Percentiles rank a stretch among this genome's conserved stretches.
Evolutionary conservation across 768 basidiomycete species (phyloP).

Genomic region (Phaeotremella skinneri): DNA sequence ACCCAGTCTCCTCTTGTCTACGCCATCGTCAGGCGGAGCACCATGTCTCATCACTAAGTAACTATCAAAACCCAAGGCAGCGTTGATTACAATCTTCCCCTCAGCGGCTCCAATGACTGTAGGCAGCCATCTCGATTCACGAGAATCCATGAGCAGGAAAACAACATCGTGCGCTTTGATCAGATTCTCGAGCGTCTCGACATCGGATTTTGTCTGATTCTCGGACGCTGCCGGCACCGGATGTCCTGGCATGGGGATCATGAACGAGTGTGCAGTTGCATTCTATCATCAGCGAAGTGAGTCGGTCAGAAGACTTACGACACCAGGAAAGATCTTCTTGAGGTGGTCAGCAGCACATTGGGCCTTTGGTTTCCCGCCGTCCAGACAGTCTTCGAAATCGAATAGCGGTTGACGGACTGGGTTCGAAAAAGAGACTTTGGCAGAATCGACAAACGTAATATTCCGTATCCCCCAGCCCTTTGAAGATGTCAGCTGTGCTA

Average conservation of each 20-base stretch:
- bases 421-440: constrained; percentile 90
- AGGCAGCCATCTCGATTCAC: constrained; percentile 94
- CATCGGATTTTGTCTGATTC: constrained; percentile 65
- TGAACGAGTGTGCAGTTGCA: constrained; percentile 70
- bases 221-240: constrained; percentile 63
- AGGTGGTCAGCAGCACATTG: constrained; percentile 80
- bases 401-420: constrained; percentile 96
- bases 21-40: constrained; percentile 46
- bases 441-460: constrained; percentile 89
- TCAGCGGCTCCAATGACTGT: constrained; percentile 81
- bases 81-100: constrained; percentile 91
- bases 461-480: constrained; percentile 95
- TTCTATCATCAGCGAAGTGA: constrained; percentile 58
- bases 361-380: constrained; percentile 92
- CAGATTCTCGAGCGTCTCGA: constrained; percentile 69
- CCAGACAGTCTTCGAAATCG: constrained; percentile 86
- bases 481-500: background rate
- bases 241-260: constrained; percentile 97
- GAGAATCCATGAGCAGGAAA: constrained; percentile 95
- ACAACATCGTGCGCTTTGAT: constrained; percentile 84
- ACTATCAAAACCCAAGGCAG: constrained; percentile 91
- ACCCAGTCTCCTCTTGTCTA: constrained; percentile 60
- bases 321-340: constrained; percentile 86
- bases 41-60: constrained; percentile 98
- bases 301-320: constrained; percentile 60